phyloP scores from a whole-genome alignment of 2,329 filamentous ascomycete genomes.

The Cyclaneusma minus region DNA sequence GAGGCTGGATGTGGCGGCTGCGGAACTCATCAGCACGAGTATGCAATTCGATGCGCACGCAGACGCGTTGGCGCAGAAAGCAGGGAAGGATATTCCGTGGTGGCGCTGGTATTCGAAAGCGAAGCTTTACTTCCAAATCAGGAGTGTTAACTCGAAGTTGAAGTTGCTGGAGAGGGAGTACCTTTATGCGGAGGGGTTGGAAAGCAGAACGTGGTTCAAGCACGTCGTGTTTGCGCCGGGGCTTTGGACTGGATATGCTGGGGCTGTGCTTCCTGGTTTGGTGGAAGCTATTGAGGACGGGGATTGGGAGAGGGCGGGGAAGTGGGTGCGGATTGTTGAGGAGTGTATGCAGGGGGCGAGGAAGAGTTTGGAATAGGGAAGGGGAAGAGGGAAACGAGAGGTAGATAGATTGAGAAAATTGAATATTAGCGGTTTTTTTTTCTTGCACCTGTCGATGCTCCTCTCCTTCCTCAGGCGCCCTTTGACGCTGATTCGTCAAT shows the following conservation, averaged over 20 bases:
- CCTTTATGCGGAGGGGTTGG: slow-evolving; percentile 59
- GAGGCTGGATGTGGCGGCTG: slow-evolving; percentile 2
- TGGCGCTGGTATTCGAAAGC: slow-evolving; percentile 60
- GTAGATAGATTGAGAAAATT: too few relatives aligned
- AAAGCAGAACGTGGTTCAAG: slow-evolving; percentile 78
- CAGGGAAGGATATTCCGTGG: slow-evolving; percentile 50
- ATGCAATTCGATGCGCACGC: slow-evolving; percentile 12
- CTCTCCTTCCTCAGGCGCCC: too few relatives aligned
- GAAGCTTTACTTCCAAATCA: slow-evolving; percentile 45
- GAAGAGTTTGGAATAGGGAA: slow-evolving; percentile 18
- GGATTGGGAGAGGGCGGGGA: slow-evolving; percentile 39
- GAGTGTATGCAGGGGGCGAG: slow-evolving; percentile 31
- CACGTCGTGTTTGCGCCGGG: slow-evolving; percentile 89
- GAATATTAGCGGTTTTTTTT: too few relatives aligned
- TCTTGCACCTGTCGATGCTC: too few relatives aligned
- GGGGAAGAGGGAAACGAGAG: background rate
- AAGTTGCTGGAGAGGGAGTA: slow-evolving; percentile 74
- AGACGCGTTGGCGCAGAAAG: slow-evolving; percentile 21
- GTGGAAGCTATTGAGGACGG: slow-evolving; percentile 45
- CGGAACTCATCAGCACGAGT: slow-evolving; percentile 12
- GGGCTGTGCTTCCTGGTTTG: slow-evolving; percentile 48
- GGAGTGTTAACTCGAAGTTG: slow-evolving; percentile 61
- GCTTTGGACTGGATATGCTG: slow-evolving; percentile 80
- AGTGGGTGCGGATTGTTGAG: slow-evolving; percentile 44
- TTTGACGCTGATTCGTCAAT: too few relatives aligned